These are phyloP conservation scores for Scedosporium dehoogii DNA, from an alignment of 2,329 filamentous ascomycete species.

Conservation along the genomic window DNA sequence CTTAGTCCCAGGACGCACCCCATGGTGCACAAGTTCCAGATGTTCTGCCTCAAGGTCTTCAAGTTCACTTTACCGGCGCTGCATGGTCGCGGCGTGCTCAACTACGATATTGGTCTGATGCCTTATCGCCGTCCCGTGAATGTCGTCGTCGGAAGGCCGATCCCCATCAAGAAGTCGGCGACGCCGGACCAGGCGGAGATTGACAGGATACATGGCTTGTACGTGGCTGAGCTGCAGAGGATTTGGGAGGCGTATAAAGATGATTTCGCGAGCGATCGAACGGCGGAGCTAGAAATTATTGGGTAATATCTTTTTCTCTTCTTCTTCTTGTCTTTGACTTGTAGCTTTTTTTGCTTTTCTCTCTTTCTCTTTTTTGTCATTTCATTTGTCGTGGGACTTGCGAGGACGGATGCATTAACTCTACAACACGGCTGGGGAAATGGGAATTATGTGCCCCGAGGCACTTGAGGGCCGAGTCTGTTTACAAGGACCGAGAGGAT, in stretches of 20 bases:
- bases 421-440: neutral
- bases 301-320: conserved; percentile 27
- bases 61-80: conserved; percentile 90
- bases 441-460: neutral
- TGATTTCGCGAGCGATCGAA: conserved; percentile 53
- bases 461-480: neutral
- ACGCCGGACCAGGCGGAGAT: conserved; percentile 67
- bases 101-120: conserved; percentile 95
- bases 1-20: conserved; percentile 69
- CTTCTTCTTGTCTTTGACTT: neutral
- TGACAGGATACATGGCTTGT: conserved; percentile 68
- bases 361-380: neutral
- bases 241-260: conserved; percentile 75
- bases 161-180: conserved; percentile 53
- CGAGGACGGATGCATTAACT: neutral
- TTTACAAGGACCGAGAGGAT: neutral
- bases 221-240: conserved; percentile 63
- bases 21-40: conserved; percentile 68
- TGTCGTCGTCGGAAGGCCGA: conserved; percentile 78
- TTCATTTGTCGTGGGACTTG: neutral
- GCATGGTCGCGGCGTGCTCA: conserved; percentile 86
- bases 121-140: conserved; percentile 83
- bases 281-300: conserved; percentile 58
- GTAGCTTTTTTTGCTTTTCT: neutral
- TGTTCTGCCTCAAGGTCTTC: conserved; percentile 73